These are phyloP conservation scores for Mycena latifolia DNA, from an alignment of 768 basidiomycete species.

Conservation along the genomic window DNA sequence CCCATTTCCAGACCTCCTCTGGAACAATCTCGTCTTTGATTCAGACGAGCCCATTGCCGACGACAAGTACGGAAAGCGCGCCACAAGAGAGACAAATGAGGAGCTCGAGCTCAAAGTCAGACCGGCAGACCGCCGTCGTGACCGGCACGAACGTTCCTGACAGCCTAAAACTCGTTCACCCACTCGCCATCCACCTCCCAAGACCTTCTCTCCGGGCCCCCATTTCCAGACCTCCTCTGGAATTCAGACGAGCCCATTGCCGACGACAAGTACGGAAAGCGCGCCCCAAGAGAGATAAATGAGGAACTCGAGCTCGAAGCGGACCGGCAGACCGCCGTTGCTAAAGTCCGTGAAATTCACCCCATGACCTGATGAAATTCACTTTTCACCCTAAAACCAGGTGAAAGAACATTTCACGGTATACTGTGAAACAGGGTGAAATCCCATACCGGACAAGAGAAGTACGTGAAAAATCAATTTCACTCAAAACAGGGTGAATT, in stretches of 20 bases:
- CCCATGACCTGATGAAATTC: too few species aligned
- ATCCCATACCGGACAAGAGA: too few species aligned
- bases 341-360: too few species aligned
- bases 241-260: constrained; percentile 76
- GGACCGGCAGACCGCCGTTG: constrained; percentile 51
- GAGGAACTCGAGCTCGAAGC: constrained; percentile 63
- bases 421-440: too few species aligned
- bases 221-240: constrained; percentile 88
- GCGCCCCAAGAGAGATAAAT: constrained; percentile 50
- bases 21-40: constrained; percentile 87
- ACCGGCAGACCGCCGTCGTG: constrained; percentile 53
- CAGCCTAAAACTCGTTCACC: constrained; percentile 75
- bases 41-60: constrained; percentile 71
- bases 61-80: constrained; percentile 51
- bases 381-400: too few species aligned
- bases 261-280: constrained; percentile 50
- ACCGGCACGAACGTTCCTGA: constrained; percentile 60
- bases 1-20: constrained; percentile 82
- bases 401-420: too few species aligned
- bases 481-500: too few species aligned
- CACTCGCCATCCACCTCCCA: constrained; percentile 58
- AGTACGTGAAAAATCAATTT: too few species aligned
- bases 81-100: constrained; percentile 54
- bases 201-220: constrained; percentile 71
- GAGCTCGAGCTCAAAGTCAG: constrained; percentile 60